Base-by-base conservation (phyloP, 176 grass and related monocot species). In the Rhipidocladum racemiflorum region DNA sequence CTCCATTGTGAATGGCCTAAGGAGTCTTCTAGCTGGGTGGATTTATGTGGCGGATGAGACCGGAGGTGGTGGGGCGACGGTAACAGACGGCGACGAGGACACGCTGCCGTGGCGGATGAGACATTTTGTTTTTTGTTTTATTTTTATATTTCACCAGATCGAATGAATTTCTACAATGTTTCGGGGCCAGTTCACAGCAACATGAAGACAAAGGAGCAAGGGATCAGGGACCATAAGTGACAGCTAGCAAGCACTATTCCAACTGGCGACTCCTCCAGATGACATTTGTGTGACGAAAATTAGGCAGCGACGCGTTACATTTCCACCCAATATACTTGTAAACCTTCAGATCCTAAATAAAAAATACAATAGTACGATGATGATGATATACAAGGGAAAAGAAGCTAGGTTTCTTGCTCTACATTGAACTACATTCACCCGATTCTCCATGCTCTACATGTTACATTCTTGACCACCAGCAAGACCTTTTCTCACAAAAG, bases 401-500 rank as follows among this genome's bases (percentile, higher is more conserved):
- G 72, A 89, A 74, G 30, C 56, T 15, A 7, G 0, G 48, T 18
- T 48, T 43, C 49, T 9, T 83, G 44, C 18, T 40, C 29, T 49
- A 74, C 83, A 86, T 48, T 18, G 6, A 76, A 89, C 7, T 54
- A 70, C 67, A 82, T 68, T 38, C 72, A 83, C 80, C 30, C 50
- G 42, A 78, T 73, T 72, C 8, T 49, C 28, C 84, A 90, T 61
- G 48, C 67, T 78, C 88, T 86, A 90, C 79, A 93, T 78, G 86
- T 91, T 82, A 96, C 93, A 93, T 96, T 96, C 93, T 96, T 96
- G 93, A 96, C 93, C 93, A 91, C 85, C 80, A 96, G 93, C 93
- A 96, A 96, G 90, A 96, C 93, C 93, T 96, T 96, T 86, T 87
- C 83, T 72, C 78, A 72, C 83, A 84, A 53, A 81, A 78, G 84